Percentiles rank a stretch among this genome's conserved stretches.
Evolutionary conservation across 2,329 filamentous ascomycete species (phyloP).

Genomic region (Ophiostoma australiae): DNA sequence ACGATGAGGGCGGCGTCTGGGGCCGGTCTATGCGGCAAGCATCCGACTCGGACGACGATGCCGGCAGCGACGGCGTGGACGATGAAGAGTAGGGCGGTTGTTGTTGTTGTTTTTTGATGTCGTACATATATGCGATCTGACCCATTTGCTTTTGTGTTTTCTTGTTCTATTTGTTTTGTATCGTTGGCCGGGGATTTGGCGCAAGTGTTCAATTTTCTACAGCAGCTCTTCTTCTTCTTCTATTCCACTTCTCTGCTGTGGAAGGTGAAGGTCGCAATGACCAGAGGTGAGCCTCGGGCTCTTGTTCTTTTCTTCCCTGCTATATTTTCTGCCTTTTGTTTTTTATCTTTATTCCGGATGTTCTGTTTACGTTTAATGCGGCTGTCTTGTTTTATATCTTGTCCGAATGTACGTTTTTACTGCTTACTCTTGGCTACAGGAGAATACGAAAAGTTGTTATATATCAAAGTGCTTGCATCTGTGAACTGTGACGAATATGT

Average conservation of each 20-base stretch:
- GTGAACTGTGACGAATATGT: too few relatives aligned
- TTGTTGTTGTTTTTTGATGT: background rate
- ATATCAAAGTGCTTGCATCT: too few relatives aligned
- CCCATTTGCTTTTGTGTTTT: background rate
- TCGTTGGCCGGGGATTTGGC: constrained; percentile 7
- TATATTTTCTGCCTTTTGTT: background rate
- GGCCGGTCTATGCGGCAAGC: constrained; percentile 23
- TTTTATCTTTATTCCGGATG: background rate
- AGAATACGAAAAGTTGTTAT: background rate
- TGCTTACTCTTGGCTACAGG: background rate
- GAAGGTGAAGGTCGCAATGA: background rate
- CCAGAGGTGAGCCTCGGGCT: background rate
- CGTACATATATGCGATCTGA: constrained; percentile 3
- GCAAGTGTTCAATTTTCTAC: background rate
- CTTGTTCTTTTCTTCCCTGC: background rate
- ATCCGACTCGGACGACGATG: constrained; percentile 20
- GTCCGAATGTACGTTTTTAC: background rate
- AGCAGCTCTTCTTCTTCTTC: background rate
- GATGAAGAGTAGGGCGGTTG: constrained; percentile 12
- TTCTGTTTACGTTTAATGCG: background rate
- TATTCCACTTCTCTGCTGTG: background rate
- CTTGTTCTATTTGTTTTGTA: background rate
- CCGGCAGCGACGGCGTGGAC: constrained; percentile 17
- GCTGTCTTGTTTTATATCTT: background rate
- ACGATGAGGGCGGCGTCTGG: constrained; percentile 18